A percentile compares a stretch with the other conserved stretches of the same genome.
Conservation (phyloP, 805 yeast genomes). For the Hanseniaspora lachancei region DNA sequence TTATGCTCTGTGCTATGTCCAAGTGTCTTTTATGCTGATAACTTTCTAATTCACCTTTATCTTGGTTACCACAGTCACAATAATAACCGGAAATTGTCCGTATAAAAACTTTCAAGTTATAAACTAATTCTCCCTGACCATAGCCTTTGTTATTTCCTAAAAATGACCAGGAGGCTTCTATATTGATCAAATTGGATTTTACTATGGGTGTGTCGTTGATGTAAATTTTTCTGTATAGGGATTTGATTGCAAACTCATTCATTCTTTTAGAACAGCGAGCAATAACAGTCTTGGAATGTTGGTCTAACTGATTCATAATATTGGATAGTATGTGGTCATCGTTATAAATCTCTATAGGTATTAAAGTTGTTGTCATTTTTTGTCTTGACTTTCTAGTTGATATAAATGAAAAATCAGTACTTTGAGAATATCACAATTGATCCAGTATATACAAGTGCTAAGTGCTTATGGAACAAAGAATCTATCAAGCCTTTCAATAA, state of each 20-base stretch:
- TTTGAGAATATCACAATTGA: too few relatives aligned
- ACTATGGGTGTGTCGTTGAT: constrained; percentile 33
- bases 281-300: constrained; percentile 24
- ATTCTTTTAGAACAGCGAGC: constrained; percentile 23
- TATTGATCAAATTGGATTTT: constrained; percentile 23
- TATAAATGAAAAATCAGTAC: too few relatives aligned
- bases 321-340: constrained; percentile 24
- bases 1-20: constrained; percentile 21
- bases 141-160: constrained; percentile 16
- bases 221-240: constrained; percentile 29
- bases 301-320: constrained; percentile 27
- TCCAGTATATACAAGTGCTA: too few relatives aligned
- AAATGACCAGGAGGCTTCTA: constrained; percentile 33
- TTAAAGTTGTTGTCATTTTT: background rate
- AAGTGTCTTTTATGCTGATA: constrained; percentile 20
- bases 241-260: constrained; percentile 24
- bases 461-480: too few relatives aligned
- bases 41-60: constrained; percentile 19
- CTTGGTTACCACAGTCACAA: background rate
- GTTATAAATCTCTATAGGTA: constrained; percentile 3
- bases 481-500: too few relatives aligned
- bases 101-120: constrained; percentile 6
- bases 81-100: background rate
- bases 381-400: too few relatives aligned
- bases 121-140: constrained; percentile 8